Percentiles rank a stretch among this genome's conserved stretches.
These are phyloP conservation scores for Balakata baccata DNA, from an alignment of 345 rosid genomes.

Conservation along the genomic window DNA sequence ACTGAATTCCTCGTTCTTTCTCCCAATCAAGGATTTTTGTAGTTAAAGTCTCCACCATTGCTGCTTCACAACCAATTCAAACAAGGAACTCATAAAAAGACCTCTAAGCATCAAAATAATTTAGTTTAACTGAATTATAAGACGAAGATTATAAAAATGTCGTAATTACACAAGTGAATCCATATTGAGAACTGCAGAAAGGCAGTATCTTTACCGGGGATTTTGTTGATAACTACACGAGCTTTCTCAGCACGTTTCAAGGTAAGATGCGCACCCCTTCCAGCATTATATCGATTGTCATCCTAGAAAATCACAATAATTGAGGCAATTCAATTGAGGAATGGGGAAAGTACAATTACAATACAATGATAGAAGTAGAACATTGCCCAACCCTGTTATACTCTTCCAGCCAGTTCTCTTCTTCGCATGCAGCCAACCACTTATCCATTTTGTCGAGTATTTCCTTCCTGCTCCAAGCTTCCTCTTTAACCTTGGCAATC, in stretches of 20 bases:
- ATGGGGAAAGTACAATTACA: background rate
- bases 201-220: constrained; percentile 50
- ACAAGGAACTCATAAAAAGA: background rate
- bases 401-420: constrained; percentile 79
- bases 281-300: constrained; percentile 71
- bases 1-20: constrained; percentile 53
- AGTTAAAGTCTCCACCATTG: constrained; percentile 52
- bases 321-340: constrained; percentile 14
- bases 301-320: constrained; percentile 37
- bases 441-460: constrained; percentile 72
- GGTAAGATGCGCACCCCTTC: constrained; percentile 68
- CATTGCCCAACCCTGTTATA: constrained; percentile 52
- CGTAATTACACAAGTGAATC: background rate
- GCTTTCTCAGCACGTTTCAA: constrained; percentile 80
- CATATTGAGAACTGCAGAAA: background rate
- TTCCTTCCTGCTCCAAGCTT: constrained; percentile 63
- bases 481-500: constrained; percentile 61
- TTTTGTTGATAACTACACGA: constrained; percentile 53
- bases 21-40: constrained; percentile 62
- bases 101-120: background rate
- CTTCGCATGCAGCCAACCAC: constrained; percentile 68
- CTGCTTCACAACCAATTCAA: constrained; percentile 36
- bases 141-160: background rate
- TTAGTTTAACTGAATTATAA: background rate
- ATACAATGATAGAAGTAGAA: background rate